Evolutionary conservation across 148 eudicot species (phyloP), one percentile per base, ranked within the genome.

Genomic region (Rheum nobile): DNA sequence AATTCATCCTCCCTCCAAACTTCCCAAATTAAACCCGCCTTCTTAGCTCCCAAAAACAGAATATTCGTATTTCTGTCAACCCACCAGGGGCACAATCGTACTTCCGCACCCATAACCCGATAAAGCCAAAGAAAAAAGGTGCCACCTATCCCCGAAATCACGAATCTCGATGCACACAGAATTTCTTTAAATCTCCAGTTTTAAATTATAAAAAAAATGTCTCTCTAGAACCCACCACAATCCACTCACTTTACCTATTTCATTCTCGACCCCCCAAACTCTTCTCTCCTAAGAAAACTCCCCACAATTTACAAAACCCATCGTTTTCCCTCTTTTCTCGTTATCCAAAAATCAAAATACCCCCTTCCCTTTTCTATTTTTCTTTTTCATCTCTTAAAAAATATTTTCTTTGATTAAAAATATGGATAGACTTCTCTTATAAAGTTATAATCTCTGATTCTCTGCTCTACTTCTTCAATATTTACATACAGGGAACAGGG

Each of bases 261-360:
- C 38, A 28, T 29, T 16, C 29, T 9, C 43, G 2, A 63, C 4
- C 8, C 13, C 68, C 39, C 69, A 63, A 63, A 22, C 69, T 14
- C 69, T 63, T 63, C 69, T 31, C 38, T 16, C 69, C 21, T 63
- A 63, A 63, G 69, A 63, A 63, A 63, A 31, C 69, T 12, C 21
- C 37, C 9, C 37, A 14, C 38, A 1, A 3, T 57, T 26, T 28
- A 10, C 12, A 31, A 63, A 13, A 63, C 39, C 38, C 22, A 31
- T 63, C 38, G 9, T 31, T 63, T 63, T 63, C 35, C 34, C 67
- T 26, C 34, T n/a, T n/a, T 52, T n/a, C 28, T 6, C 28, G 9
- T 21, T 59, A 59, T 59, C 32, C 34, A 8, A 12, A 59, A 59
- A 26, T 26, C 32, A 28, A 59, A 63, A 31, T 29, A 31, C 37